Base-by-base conservation (phyloP, 108 stramenopile genomes). In the Pseudonitzschia multiseries region DNA sequence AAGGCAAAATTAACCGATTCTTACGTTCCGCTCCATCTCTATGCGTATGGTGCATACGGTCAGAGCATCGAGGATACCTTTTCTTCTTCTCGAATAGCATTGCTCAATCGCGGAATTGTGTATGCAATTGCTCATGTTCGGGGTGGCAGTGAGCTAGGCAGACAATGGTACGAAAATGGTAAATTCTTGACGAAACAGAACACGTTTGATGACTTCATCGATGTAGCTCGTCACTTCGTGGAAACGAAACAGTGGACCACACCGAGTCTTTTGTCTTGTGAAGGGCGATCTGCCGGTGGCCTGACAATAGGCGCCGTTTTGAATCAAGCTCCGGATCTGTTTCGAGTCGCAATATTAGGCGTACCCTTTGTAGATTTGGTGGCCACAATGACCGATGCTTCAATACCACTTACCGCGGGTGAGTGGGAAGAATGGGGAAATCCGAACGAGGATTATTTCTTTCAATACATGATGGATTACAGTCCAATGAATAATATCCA, bases 91-190 rank as follows among this genome's bases (percentile, higher is more conserved):
- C 93, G 73, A 89, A 89, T 68, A 71, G 85, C 52, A 72, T 83
- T 96, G 31, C 77, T 97, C 51, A 94, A 97, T 74, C 74, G 96
- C 10, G 96, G 96, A 17, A 76, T 97, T 10, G 82, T 95, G 8
- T 96, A 87, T 70, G 96, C 68, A 0, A 84, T 96, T 20, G 97
- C 96, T 21, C 98, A 99, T 77, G 85, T 99, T 54, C 81, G 98
- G 17, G 98, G 98, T 13, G 98, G 98, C 20, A 96, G 96, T 41
- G 98, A 98, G 78, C 89, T 96, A 88, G 98, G 98, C 28, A 81
- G 96, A 36, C 50, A 77, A 42, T 98, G 98, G 98, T 97, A 98
- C 60, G 93, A 96, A 69, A 83, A 94, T 42, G 96, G 89, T 22
- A 98, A 96, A 75, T 93, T 94, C 62, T 77, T 93, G 32, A 74